These are phyloP conservation scores for Dalbergia cultrata DNA, from an alignment of 306 rosid species.

Conservation along the genomic window DNA sequence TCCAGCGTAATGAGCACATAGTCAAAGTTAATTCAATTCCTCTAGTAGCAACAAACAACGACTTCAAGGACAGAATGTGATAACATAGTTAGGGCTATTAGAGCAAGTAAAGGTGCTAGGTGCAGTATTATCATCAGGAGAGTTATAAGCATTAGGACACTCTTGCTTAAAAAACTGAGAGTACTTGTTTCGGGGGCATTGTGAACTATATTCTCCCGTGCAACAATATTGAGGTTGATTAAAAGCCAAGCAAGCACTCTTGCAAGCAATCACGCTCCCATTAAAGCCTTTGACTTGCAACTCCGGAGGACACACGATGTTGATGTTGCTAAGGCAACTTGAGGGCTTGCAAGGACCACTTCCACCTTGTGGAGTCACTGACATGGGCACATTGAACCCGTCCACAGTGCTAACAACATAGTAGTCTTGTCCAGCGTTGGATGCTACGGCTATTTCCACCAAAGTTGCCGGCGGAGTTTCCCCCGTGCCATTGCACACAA, in stretches of 20 bases:
- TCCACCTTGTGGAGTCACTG: constrained; percentile 56
- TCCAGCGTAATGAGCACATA: no score
- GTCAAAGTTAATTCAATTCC: no score
- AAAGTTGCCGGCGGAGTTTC: constrained; percentile 59
- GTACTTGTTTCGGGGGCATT: constrained; percentile 34
- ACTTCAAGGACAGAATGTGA: constrained; percentile 1
- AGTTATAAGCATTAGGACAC: constrained; percentile 82
- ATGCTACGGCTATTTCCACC: constrained; percentile 64
- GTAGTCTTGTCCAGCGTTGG: constrained; percentile 63
- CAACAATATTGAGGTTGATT: constrained; percentile 68
- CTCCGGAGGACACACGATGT: constrained; percentile 64
- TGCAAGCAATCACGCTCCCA: constrained; percentile 62
- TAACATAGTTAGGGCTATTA: background rate
- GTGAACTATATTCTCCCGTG: constrained; percentile 58
- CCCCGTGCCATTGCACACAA: constrained; percentile 60
- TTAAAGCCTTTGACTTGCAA: constrained; percentile 57
- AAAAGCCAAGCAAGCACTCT: constrained; percentile 72
- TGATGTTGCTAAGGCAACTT: constrained; percentile 72
- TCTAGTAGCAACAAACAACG: no score
- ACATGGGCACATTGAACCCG: constrained; percentile 61
- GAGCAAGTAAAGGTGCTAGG: constrained; percentile 67
- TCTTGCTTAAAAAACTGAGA: constrained; percentile 65
- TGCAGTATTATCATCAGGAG: constrained; percentile 59
- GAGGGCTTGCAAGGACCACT: constrained; percentile 64
- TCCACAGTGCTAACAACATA: constrained; percentile 62